phyloP scores from a whole-genome alignment of 441 rosid species.

The Populus hybrid region DNA sequence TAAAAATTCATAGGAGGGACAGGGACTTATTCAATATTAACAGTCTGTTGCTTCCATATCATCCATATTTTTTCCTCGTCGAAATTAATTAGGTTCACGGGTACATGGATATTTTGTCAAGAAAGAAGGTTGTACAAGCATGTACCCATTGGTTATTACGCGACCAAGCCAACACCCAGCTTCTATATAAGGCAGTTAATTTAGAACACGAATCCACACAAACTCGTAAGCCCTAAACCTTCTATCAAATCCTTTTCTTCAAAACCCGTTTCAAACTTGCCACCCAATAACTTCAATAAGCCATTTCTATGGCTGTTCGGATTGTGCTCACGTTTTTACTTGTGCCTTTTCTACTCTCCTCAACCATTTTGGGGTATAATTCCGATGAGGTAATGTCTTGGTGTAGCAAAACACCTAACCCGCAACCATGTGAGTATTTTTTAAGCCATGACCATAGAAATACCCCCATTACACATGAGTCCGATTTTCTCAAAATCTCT shows the following conservation, averaged over 20 bases:
- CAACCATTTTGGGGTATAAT: slow-evolving; percentile 34
- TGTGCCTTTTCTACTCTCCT: slow-evolving; percentile 28
- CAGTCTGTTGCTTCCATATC: too few species aligned
- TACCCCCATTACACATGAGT: slow-evolving; percentile 17
- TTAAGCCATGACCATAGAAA: slow-evolving; percentile 14
- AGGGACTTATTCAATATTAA: background rate
- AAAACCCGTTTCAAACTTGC: background rate
- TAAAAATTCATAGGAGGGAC: too few species aligned
- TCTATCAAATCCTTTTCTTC: background rate
- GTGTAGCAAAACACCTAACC: slow-evolving; percentile 50
- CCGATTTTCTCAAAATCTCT: slow-evolving; percentile 38
- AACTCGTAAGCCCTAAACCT: background rate
- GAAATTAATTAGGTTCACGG: too few species aligned
- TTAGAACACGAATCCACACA: slow-evolving; percentile 6
- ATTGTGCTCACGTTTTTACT: slow-evolving; percentile 22
- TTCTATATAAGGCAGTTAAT: slow-evolving; percentile 31
- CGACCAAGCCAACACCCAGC: background rate
- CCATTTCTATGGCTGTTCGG: slow-evolving; percentile 34
- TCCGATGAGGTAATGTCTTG: slow-evolving; percentile 36
- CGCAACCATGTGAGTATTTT: slow-evolving; percentile 38
- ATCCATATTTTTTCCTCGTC: too few species aligned
- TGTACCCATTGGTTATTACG: background rate
- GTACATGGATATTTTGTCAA: background rate
- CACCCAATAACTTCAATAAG: background rate
- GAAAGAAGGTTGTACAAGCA: background rate